Conservation (phyloP, 495 filamentous ascomycete genomes). For the Aspergillus bertholletiae region DNA sequence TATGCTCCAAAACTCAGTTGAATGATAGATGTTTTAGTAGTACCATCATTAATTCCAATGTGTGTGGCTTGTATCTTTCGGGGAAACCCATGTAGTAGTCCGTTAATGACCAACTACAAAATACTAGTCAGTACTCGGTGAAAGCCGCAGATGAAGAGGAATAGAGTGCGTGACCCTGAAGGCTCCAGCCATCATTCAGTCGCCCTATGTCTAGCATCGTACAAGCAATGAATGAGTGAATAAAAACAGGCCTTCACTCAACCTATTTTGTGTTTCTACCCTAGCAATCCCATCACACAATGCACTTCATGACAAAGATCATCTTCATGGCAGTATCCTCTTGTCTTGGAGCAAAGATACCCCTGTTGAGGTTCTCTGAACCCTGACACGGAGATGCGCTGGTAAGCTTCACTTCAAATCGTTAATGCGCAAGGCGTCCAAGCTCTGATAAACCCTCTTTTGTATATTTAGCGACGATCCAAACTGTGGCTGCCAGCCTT, state of each 20-base stretch:
- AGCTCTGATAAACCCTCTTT: constrained; percentile 4
- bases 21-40: too few species aligned
- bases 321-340: neutral
- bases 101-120: too few species aligned
- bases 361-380: neutral
- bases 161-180: too few species aligned
- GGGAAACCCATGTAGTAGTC: too few species aligned
- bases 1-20: too few species aligned
- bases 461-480: constrained; percentile 13
- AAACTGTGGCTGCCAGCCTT: constrained; percentile 17
- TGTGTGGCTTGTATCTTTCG: too few species aligned
- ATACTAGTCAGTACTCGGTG: too few species aligned
- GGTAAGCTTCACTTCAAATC: constrained; percentile 4
- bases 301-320: neutral
- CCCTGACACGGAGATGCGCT: constrained; percentile 2
- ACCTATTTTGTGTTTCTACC: neutral
- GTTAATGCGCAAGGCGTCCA: neutral
- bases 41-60: too few species aligned
- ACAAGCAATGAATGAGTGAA: neutral
- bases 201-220: too few species aligned
- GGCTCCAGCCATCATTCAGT: too few species aligned
- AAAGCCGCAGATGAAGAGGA: too few species aligned
- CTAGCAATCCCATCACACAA: neutral
- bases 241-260: constrained; percentile 1
- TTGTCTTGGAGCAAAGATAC: neutral